Evolutionary conservation across 495 filamentous ascomycete genomes (phyloP), one percentile per base, ranked within the genome.

Genomic region (Annulohypoxylon nitens): DNA sequence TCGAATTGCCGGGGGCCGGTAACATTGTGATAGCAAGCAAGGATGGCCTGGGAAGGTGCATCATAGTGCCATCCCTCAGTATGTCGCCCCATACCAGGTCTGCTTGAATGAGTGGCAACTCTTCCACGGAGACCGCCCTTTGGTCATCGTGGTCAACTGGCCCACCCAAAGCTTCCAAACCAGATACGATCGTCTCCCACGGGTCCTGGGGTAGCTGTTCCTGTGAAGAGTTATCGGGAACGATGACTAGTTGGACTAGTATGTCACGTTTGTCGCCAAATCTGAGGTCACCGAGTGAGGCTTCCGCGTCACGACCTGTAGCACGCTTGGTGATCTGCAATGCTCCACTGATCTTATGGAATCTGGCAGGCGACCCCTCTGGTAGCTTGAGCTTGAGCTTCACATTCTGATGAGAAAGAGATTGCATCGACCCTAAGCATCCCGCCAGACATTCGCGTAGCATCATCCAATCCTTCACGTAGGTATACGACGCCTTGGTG

Each of bases 401-500:
- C 64, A 95, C 96, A 78, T 98, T 99, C 79, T 98, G 97, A 81
- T 99, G 96, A n/a, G 97, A 98, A 18, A 93, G 91, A 0, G 93
- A 94, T 81, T 99, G 96, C 74, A 98, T 85, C n/a, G 94, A 90
- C 45, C 96, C 96, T 39, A 99, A 82, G 78, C 97, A 98, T 25
- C 96, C 96, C 16, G 96, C 97, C 53, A 98, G 87, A 80, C 97
- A 99, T 80, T 99, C 96, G 18, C 96, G 90, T 36, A 99, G 87
- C 95, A 98, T 98, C 96, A 98, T 99, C 96, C 96, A 99, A 79
- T 99, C 96, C 80, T 98, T 98, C 75, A 98, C 95, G 76, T 98
- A 99, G 4, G 94, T 95, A 75, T 98, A 99, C 16, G 93, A 95
- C 3, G 95, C 96, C 82, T 98, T 99, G 6, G 96, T 99, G 60